A percentile compares a stretch with the other conserved stretches of the same genome.
Conservation (phyloP, 441 rosid genomes). For the Biscutella auriculata region DNA sequence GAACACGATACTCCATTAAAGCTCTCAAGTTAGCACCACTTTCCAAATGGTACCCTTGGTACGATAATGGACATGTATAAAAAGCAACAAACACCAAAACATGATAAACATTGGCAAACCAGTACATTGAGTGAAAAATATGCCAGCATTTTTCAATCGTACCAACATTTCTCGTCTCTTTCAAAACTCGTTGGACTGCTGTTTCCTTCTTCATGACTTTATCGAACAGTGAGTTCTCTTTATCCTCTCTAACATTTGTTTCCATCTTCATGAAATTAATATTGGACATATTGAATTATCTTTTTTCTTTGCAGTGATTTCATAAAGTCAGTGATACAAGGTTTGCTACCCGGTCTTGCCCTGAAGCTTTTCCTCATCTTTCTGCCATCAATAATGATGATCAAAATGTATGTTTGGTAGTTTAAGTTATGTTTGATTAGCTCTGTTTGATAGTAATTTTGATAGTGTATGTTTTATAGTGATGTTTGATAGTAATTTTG, state of each 20-base stretch:
- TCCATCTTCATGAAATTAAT: not conserved
- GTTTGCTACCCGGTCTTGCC: constrained; percentile 73
- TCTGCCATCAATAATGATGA: constrained; percentile 80
- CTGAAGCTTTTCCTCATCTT: constrained; percentile 95
- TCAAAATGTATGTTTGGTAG: constrained; percentile 9
- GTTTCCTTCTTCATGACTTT: constrained; percentile 9
- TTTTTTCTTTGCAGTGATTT: constrained; percentile 31
- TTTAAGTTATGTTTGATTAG: too few species aligned
- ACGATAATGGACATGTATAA: constrained; percentile 50
- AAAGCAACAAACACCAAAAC: not conserved
- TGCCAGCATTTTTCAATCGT: too few species aligned
- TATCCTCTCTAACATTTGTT: not conserved
- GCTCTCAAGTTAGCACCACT: constrained; percentile 61
- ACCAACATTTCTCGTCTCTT: constrained; percentile 97
- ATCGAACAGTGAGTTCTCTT: constrained; percentile 51
- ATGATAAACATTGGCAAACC: too few species aligned
- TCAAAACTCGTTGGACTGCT: constrained; percentile 92
- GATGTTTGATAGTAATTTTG: too few species aligned
- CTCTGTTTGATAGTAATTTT: too few species aligned
- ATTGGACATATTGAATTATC: not conserved
- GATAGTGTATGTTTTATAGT: too few species aligned
- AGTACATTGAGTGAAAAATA: too few species aligned
- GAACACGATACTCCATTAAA: constrained; percentile 70
- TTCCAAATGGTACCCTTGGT: constrained; percentile 83
- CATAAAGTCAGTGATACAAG: constrained; percentile 63